phyloP scores from a whole-genome alignment of 352 stramenopile genomes.

The Pythium volutum region DNA sequence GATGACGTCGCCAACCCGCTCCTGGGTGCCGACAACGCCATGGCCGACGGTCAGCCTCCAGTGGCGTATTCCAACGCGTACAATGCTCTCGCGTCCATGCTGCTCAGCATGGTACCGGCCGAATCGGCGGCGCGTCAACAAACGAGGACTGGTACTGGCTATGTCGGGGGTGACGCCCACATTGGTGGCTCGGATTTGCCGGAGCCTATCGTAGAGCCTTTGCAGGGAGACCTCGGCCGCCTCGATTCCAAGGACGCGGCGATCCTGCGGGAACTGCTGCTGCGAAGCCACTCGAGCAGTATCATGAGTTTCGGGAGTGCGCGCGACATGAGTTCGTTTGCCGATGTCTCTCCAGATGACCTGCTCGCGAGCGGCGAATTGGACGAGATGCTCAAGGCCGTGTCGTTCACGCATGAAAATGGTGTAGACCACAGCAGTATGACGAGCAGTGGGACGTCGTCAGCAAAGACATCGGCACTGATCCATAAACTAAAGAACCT shows the following conservation, averaged over 20 bases:
- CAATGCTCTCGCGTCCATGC: constrained; percentile 14
- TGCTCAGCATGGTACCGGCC: constrained; percentile 8
- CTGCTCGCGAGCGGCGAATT: constrained; percentile 73
- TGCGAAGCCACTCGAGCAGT: constrained; percentile 62
- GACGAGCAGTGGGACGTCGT: constrained; percentile 2
- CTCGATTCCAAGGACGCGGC: constrained; percentile 59
- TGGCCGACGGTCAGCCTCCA: background rate
- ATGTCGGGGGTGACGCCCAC: background rate
- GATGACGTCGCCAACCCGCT: background rate
- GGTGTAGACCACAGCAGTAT: constrained; percentile 6
- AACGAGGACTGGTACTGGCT: background rate
- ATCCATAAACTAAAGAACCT: constrained; percentile 53
- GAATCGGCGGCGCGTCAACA: background rate
- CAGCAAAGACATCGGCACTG: constrained; percentile 28
- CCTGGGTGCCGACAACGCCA: constrained; percentile 13
- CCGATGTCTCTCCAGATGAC: constrained; percentile 74
- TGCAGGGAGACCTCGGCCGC: constrained; percentile 50
- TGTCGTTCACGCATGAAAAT: constrained; percentile 57
- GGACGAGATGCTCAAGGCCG: constrained; percentile 70
- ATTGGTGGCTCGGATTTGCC: constrained; percentile 29
- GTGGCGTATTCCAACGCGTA: constrained; percentile 11
- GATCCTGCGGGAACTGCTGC: constrained; percentile 60
- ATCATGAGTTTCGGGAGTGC: constrained; percentile 64
- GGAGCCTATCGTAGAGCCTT: constrained; percentile 60
- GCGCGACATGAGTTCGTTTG: constrained; percentile 50